Evolutionary conservation across 2,329 filamentous ascomycete genomes (phyloP).

Genomic region (Fusarium tanahbumbuense): DNA sequence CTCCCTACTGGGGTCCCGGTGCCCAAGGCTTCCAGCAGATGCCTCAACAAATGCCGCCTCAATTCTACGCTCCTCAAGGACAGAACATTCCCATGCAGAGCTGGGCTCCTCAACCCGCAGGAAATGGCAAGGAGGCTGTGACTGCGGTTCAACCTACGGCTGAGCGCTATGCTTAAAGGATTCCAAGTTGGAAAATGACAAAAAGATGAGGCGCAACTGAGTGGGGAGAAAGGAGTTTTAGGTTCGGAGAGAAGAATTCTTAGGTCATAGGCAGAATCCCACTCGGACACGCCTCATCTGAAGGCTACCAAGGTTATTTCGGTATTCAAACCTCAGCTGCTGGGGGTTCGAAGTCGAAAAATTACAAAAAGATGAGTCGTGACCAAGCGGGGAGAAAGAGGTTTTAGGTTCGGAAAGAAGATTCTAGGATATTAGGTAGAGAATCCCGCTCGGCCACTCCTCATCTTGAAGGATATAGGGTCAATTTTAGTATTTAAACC

Average conservation of each 20-base stretch:
- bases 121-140: conserved; percentile 24
- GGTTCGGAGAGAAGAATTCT: background rate
- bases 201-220: background rate
- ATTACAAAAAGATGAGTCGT: background rate
- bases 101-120: conserved; percentile 11
- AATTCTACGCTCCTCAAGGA: conserved; percentile 24
- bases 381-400: background rate
- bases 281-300: background rate
- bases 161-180: conserved; percentile 25
- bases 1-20: conserved; percentile 47
- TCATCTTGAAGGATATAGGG: background rate
- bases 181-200: background rate
- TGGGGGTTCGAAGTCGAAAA: background rate
- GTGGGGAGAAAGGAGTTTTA: background rate
- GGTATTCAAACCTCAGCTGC: too few relatives aligned
- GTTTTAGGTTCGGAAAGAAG: background rate
- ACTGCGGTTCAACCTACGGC: conserved; percentile 5
- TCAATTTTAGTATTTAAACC: background rate
- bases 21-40: conserved; percentile 49
- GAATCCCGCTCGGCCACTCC: background rate
- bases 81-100: conserved; percentile 41
- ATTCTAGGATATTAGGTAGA: background rate
- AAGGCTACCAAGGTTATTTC: too few relatives aligned
- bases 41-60: conserved; percentile 22
- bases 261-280: background rate